Evolutionary conservation across 1,284 basidiomycete genomes (phyloP).

Genomic region (Microstroma glucosiphilum): DNA sequence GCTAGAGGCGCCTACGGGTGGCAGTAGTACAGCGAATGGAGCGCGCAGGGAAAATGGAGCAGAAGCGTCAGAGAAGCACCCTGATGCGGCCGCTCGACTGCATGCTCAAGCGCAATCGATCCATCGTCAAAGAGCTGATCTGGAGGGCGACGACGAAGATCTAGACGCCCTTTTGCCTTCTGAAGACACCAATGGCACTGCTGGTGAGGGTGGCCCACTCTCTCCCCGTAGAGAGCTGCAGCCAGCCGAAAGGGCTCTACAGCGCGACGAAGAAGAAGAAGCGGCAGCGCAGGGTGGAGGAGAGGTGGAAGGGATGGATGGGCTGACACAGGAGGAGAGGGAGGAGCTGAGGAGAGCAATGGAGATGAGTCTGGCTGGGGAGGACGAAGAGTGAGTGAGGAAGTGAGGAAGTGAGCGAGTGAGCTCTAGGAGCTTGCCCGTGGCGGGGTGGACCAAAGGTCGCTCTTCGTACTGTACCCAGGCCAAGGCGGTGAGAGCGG

Average conservation of each 20-base stretch:
- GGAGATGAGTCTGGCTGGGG: not conserved
- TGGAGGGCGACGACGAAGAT: no score
- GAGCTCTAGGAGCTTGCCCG: no score
- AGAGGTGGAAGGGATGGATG: not conserved
- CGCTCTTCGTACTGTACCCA: no score
- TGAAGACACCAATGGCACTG: not conserved
- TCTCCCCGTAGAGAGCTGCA: not conserved
- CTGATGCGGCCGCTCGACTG: not conserved
- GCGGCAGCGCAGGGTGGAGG: not conserved
- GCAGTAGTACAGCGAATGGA: not conserved
- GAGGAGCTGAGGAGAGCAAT: not conserved
- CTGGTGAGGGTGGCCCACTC: not conserved
- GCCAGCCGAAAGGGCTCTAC: not conserved
- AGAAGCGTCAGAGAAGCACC: not conserved
- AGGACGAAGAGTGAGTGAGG: not conserved
- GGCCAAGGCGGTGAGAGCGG: no score
- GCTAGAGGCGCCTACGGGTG: not conserved
- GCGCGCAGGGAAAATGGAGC: no score
- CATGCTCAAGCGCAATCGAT: no score
- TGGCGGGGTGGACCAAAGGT: no score
- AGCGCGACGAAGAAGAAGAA: not conserved
- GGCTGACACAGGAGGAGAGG: slow-evolving; percentile 1
- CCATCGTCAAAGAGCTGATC: no score
- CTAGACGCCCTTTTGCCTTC: no score
- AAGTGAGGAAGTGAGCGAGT: not conserved